A percentile compares a stretch with the other conserved stretches of the same genome.
These are phyloP conservation scores for Clavaria fumosa DNA, from an alignment of 768 basidiomycete genomes.

Conservation along the genomic window DNA sequence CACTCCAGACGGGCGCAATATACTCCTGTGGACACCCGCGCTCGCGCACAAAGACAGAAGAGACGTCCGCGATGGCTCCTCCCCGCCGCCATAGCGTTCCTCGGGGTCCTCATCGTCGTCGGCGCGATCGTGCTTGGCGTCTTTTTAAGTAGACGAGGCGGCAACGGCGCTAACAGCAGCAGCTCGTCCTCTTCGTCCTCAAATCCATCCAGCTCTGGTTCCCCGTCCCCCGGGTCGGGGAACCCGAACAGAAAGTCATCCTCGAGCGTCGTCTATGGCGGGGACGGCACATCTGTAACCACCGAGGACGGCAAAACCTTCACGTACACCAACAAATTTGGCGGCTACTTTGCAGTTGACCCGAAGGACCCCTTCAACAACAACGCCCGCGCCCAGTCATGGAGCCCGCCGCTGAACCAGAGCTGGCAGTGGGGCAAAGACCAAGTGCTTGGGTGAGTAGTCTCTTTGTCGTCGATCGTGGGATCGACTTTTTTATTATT, in stretches of 20 bases:
- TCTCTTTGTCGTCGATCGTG: not conserved
- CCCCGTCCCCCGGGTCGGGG: not conserved
- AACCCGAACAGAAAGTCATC: too few relatives aligned
- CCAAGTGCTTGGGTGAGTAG: slow-evolving; percentile 51
- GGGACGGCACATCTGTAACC: slow-evolving; percentile 63
- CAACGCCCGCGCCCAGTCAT: slow-evolving; percentile 65
- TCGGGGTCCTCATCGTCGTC: not conserved
- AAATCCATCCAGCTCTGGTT: not conserved
- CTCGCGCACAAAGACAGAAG: too few relatives aligned
- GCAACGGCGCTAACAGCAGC: not conserved
- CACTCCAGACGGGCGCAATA: not conserved
- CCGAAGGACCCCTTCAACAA: slow-evolving; percentile 73
- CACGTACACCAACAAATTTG: slow-evolving; percentile 67
- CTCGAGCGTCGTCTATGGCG: slow-evolving; percentile 31
- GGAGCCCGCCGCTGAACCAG: slow-evolving; percentile 73
- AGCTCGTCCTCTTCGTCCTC: not conserved
- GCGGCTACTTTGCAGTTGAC: slow-evolving; percentile 73
- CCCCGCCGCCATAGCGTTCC: not conserved
- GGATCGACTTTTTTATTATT: not conserved
- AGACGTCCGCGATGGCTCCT: not conserved
- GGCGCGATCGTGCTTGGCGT: not conserved
- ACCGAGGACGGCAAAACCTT: slow-evolving; percentile 76
- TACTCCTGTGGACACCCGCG: too few relatives aligned
- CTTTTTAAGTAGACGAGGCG: slow-evolving; percentile 1
- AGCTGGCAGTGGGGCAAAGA: slow-evolving; percentile 67